A percentile compares a stretch with the other conserved stretches of the same genome.
Conservation (phyloP, 768 basidiomycete species). For the Psilocybe sp. region DNA sequence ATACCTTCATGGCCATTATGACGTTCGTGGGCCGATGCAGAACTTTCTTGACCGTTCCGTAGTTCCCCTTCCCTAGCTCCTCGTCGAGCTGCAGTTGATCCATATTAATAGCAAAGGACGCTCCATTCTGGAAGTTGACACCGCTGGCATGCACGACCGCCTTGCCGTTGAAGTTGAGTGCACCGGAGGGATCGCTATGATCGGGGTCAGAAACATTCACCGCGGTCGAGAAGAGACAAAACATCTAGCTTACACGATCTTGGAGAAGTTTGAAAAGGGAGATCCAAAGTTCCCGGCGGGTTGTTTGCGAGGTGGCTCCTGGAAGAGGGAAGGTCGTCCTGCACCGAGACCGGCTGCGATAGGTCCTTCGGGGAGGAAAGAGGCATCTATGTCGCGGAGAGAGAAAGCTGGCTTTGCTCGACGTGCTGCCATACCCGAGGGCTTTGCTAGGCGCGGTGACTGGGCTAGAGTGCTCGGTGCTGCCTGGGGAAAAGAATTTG, state of each 20-base stretch:
- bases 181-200: slow-evolving; percentile 90
- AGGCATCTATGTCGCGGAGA: slow-evolving; percentile 54
- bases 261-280: slow-evolving; percentile 90
- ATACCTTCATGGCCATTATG: slow-evolving; percentile 98
- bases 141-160: slow-evolving; percentile 90
- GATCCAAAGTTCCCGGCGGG: slow-evolving; percentile 51
- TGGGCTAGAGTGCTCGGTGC: no score
- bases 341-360: slow-evolving; percentile 69
- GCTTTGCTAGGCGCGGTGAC: slow-evolving; percentile 20
- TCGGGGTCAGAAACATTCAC: slow-evolving; percentile 1
- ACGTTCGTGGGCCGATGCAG: slow-evolving; percentile 93
- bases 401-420: slow-evolving; percentile 56
- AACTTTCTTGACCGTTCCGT: slow-evolving; percentile 96
- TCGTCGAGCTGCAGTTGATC: slow-evolving; percentile 85
- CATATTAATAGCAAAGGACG: slow-evolving; percentile 94
- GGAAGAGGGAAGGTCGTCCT: slow-evolving; percentile 54
- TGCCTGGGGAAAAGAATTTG: slow-evolving; percentile 12
- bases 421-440: slow-evolving; percentile 36
- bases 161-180: slow-evolving; percentile 89
- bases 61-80: slow-evolving; percentile 94
- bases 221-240: slow-evolving; percentile 6
- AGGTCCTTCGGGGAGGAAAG: slow-evolving; percentile 48
- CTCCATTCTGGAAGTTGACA: slow-evolving; percentile 82
- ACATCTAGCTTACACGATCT: slow-evolving; percentile 77
- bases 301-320: slow-evolving; percentile 31